Base-by-base conservation (phyloP, 2,329 filamentous ascomycete species). In the Apiospora aurea region DNA sequence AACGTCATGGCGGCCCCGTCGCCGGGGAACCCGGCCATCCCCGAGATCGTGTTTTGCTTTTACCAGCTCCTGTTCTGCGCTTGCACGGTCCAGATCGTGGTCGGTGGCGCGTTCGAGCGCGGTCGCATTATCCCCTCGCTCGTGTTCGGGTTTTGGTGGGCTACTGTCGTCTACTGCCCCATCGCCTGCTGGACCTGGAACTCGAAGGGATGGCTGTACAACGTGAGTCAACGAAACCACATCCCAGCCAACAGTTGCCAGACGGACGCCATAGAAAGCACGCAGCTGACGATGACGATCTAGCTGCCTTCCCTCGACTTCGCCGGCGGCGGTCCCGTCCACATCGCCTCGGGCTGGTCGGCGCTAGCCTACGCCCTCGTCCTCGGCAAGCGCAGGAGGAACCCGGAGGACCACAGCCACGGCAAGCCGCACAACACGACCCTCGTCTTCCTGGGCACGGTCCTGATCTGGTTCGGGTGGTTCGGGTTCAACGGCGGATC, bases 381-480 rank as follows among this genome's bases (percentile, higher is more conserved):
- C 72, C 85, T 92, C 0, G 90, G 90, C 18, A 90, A 90, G 76
- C 85, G 72, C 13, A 84, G 83, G 73, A 83, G 82, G 71, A 82
- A 85, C 72, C 81, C 82, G 57, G 84, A 85, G 68, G 84, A 86
- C 71, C 83, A 85, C 73, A 80, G 83, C 38, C 86, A 87, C 75
- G 82, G 84, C 67, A 76, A 88, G 78, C 86, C 89, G 1, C 90
- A 92, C 78, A 92, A 91, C 79, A 87, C 89, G 0, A 87, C 89
- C 0, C 84, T 92, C 0, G 89, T 92, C 75, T 90, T 89, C 75
- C 84, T 92, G 2, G 90, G 90, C 1, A 92, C 90, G 0, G 83
- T 90, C 1, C 82, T 92, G 53, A 91, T 92, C 73, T 92, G 90
- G 89, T 90, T 91, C 73, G 89, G 87, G 1, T 88, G 87, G 86